Evolutionary conservation across 1,139 yeast genomes (phyloP).

Genomic region (Dujonia santamariae): DNA sequence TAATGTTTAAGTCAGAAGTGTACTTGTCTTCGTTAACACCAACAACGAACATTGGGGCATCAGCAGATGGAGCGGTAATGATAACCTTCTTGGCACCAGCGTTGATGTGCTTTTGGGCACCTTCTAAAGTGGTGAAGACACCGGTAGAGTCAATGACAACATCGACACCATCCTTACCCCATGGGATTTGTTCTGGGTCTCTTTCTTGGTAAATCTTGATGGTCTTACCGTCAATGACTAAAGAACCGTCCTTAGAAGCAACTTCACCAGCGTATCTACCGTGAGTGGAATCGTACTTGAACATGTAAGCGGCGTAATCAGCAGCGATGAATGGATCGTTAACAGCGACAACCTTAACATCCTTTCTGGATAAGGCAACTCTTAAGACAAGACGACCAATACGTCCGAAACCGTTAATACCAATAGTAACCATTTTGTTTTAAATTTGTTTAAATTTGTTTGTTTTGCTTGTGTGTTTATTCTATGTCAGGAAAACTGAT

Average conservation of each 20-base stretch:
- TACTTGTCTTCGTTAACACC: slow-evolving; percentile 72
- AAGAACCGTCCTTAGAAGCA: slow-evolving; percentile 41
- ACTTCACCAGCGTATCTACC: slow-evolving; percentile 65
- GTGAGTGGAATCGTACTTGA: slow-evolving; percentile 79
- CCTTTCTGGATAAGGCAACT: slow-evolving; percentile 60
- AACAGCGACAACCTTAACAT: slow-evolving; percentile 67
- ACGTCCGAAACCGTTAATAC: slow-evolving; percentile 81
- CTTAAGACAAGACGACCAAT: slow-evolving; percentile 76
- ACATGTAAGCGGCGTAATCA: slow-evolving; percentile 76
- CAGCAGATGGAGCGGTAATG: slow-evolving; percentile 76
- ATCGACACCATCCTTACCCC: slow-evolving; percentile 68
- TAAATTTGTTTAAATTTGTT: not conserved
- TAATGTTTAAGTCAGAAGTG: slow-evolving; percentile 58
- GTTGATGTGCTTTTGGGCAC: slow-evolving; percentile 67
- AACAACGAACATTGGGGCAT: slow-evolving; percentile 77
- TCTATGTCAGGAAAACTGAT: slow-evolving; percentile 1
- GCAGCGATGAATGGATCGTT: slow-evolving; percentile 73
- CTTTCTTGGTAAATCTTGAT: slow-evolving; percentile 64
- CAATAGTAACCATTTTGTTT: slow-evolving; percentile 25
- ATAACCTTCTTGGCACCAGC: slow-evolving; percentile 82
- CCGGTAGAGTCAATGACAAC: slow-evolving; percentile 78
- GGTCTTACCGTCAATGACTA: slow-evolving; percentile 57
- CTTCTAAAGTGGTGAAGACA: slow-evolving; percentile 68
- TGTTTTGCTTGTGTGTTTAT: slow-evolving; percentile 1
- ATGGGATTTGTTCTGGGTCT: slow-evolving; percentile 70